Conservation (phyloP, 2,329 filamentous ascomycete genomes). For the Onygenales sp. region DNA sequence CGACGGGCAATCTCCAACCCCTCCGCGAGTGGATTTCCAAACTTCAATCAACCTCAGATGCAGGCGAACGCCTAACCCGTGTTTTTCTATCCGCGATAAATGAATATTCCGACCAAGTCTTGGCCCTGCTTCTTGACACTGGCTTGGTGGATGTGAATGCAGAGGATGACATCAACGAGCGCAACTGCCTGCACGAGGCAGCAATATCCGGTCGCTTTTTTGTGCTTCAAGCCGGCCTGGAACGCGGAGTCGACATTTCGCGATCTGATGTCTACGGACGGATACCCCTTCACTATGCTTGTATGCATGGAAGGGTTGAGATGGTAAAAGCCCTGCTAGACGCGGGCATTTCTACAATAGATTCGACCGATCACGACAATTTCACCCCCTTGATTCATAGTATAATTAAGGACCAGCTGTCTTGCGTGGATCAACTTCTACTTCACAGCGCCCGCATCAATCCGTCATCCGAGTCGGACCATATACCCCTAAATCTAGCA, state of each 20-base stretch:
- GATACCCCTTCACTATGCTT: conserved; percentile 89
- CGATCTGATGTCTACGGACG: conserved; percentile 88
- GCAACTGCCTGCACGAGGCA: conserved; percentile 94
- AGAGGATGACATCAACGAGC: conserved; percentile 94
- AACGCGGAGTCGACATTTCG: conserved; percentile 63
- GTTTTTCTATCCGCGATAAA: conserved; percentile 86
- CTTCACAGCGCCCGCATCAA: conserved; percentile 73
- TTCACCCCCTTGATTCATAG: conserved; percentile 93
- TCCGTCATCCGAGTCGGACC: conserved; percentile 75
- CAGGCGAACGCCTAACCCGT: conserved; percentile 69
- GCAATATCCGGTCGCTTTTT: conserved; percentile 81
- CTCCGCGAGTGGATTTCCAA: conserved; percentile 73
- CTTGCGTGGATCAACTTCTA: conserved; percentile 71
- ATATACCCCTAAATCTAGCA: conserved; percentile 87
- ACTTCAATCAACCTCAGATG: conserved; percentile 52
- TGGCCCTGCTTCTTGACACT: conserved; percentile 69
- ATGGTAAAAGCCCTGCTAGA: conserved; percentile 68
- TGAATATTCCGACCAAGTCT: conserved; percentile 67
- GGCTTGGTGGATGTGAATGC: conserved; percentile 80
- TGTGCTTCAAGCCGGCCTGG: conserved; percentile 68
- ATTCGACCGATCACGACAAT: conserved; percentile 90
- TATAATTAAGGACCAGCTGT: conserved; percentile 76
- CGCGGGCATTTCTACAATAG: conserved; percentile 64
- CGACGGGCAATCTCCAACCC: conserved; percentile 66
- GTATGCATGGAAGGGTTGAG: conserved; percentile 81